These are phyloP conservation scores for Candida michaelii DNA, from an alignment of 805 yeast species.

Conservation along the genomic window DNA sequence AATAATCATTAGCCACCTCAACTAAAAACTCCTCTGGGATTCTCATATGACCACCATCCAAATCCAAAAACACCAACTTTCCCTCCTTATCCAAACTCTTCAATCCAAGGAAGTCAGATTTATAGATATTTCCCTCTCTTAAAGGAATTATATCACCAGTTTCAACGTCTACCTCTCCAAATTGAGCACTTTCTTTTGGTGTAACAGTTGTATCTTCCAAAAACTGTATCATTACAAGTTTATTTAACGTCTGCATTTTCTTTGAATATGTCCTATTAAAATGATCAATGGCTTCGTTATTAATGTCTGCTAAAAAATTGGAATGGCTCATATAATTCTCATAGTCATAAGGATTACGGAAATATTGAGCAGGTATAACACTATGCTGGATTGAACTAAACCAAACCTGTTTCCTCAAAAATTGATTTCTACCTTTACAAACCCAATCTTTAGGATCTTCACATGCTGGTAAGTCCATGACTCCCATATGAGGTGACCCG, in stretches of 20 bases:
- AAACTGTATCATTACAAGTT: slow-evolving; percentile 61
- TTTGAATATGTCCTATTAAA: slow-evolving; percentile 40
- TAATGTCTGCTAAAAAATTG: slow-evolving; percentile 59
- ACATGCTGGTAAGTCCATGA: slow-evolving; percentile 67
- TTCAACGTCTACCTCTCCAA: slow-evolving; percentile 50
- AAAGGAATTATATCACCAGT: slow-evolving; percentile 47
- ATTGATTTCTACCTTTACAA: slow-evolving; percentile 53
- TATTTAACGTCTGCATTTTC: slow-evolving; percentile 46
- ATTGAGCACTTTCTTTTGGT: slow-evolving; percentile 73
- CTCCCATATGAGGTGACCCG: slow-evolving; percentile 82
- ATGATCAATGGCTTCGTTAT: slow-evolving; percentile 51
- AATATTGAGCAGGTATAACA: slow-evolving; percentile 73
- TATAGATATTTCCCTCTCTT: slow-evolving; percentile 48
- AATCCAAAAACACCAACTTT: slow-evolving; percentile 47
- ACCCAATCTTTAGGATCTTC: slow-evolving; percentile 50
- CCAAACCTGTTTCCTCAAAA: slow-evolving; percentile 64
- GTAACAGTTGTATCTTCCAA: slow-evolving; percentile 63
- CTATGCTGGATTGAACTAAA: slow-evolving; percentile 51
- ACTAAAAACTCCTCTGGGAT: slow-evolving; percentile 53
- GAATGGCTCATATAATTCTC: slow-evolving; percentile 58
- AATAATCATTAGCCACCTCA: slow-evolving; percentile 42
- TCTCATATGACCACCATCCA: slow-evolving; percentile 66
- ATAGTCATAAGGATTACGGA: slow-evolving; percentile 57
- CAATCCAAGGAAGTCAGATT: slow-evolving; percentile 62
- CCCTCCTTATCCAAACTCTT: slow-evolving; percentile 41